Evolutionary conservation across 176 grass and related monocot genomes (phyloP), one percentile per base, ranked within the genome.

Genomic region (Musa itinerans): DNA sequence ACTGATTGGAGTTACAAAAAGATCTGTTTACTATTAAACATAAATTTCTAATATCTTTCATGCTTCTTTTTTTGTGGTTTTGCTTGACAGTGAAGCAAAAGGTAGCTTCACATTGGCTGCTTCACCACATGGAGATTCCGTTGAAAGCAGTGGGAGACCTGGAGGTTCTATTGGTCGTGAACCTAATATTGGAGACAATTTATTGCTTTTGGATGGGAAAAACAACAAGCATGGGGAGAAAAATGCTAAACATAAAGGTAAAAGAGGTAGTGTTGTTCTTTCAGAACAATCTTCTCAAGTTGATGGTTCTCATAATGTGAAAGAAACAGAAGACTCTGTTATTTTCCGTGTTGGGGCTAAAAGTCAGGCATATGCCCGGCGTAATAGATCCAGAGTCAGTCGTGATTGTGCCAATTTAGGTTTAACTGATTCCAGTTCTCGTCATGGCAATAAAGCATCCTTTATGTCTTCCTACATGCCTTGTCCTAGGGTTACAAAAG

Each of bases 151-250:
- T 84, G 91, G 83, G 78, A 93, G 75, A 63, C 85, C 61, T 72
- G 85, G 80, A 79, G 84, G 81, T 79, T 87, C 66, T 65, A 67
- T 83, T 19, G 77, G 75, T 27, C 85, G 82, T 78, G 85, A 93
- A 82, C 78, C 85, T 75, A 95, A 94, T 72, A 99, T 81, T 77
- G 94, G 80, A 3, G 96, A 99, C 81, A 99, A 95, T 92, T 78
- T 95, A 71, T 92, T 83, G 80, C 88, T 99, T 81, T 80, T 95
- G 56, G 86, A 99, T 89, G 88, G 86, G 83, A 89, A 99, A 71
- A 89, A 85, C 71, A 88, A 68, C 78, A 99, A 88, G 53, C 84
- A 81, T 51, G 83, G 78, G 50, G 84, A 83, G 54, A 89, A 79
- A 81, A 68, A 79, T 62, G 55, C 77, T 12, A 99, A 92, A 78